Evolutionary conservation across 768 basidiomycete species (phyloP).

Genomic region (Lactifluus pinguis): DNA sequence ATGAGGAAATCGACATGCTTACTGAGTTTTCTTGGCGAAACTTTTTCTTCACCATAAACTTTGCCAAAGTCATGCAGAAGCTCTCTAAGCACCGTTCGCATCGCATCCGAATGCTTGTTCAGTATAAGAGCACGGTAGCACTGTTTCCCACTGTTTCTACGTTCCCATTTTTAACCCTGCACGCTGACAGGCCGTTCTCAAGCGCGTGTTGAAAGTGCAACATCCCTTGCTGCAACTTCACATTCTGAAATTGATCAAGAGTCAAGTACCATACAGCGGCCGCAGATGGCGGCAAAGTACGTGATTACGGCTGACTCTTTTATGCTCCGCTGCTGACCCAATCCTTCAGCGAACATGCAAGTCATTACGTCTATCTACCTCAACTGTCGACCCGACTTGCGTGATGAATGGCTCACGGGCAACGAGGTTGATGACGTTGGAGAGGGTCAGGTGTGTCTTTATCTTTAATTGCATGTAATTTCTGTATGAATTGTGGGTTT

Average conservation of each 20-base stretch:
- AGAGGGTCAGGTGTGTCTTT: constrained; percentile 72
- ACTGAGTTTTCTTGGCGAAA: constrained; percentile 97
- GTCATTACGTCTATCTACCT: constrained; percentile 97
- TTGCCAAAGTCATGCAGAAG: constrained; percentile 97
- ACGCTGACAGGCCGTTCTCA: constrained; percentile 71
- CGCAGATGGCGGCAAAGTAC: constrained; percentile 96
- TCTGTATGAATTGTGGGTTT: neutral
- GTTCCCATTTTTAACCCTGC: neutral
- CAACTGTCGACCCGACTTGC: constrained; percentile 91
- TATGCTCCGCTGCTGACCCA: neutral
- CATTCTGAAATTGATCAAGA: constrained; percentile 95
- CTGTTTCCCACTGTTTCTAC: neutral
- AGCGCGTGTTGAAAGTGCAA: constrained; percentile 86
- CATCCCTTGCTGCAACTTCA: constrained; percentile 93
- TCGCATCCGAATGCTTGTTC: constrained; percentile 90
- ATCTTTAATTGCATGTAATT: constrained; percentile 1
- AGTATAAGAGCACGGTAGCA: constrained; percentile 94
- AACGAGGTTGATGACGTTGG: constrained; percentile 84
- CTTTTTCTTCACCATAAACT: constrained; percentile 95
- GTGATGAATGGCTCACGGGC: constrained; percentile 96
- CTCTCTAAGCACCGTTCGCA: constrained; percentile 91
- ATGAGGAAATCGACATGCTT: constrained; percentile 87
- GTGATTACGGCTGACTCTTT: constrained; percentile 19
- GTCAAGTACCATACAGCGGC: constrained; percentile 96
- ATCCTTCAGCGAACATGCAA: constrained; percentile 87